A percentile compares a stretch with the other conserved stretches of the same genome.
phyloP scores from a whole-genome alignment of 1,284 basidiomycete species.

The Spongiforma sp. region DNA sequence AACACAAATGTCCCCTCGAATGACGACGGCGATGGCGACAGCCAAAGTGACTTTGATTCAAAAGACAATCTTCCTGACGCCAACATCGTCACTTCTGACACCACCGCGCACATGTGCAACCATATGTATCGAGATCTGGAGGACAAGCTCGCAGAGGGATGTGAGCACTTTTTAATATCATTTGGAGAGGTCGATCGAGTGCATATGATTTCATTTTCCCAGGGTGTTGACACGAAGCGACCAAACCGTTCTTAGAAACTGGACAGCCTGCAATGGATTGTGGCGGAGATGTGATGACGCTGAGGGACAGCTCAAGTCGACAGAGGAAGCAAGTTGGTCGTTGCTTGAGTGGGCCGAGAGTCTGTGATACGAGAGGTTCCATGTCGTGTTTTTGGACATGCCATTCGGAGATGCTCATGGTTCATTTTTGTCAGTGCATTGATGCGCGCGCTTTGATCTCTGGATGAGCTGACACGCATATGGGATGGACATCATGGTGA shows the following conservation, averaged over 20 bases:
- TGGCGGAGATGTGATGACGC: slow-evolving; percentile 40
- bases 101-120: slow-evolving; percentile 73
- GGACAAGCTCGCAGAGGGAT: slow-evolving; percentile 75
- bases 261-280: slow-evolving; percentile 27
- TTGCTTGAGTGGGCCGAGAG: slow-evolving; percentile 89
- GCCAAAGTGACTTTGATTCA: slow-evolving; percentile 33
- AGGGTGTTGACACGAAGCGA: neutral
- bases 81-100: slow-evolving; percentile 48
- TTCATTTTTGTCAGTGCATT: neutral
- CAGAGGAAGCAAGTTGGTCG: slow-evolving; percentile 80
- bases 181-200: slow-evolving; percentile 90
- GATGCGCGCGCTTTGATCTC: too few species aligned
- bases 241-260: slow-evolving; percentile 22
- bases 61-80: slow-evolving; percentile 9
- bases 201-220: slow-evolving; percentile 35
- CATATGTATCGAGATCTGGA: slow-evolving; percentile 87
- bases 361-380: slow-evolving; percentile 78
- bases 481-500: slow-evolving; percentile 88
- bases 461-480: too few species aligned
- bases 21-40: slow-evolving; percentile 43
- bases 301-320: slow-evolving; percentile 76
- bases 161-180: slow-evolving; percentile 79
- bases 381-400: neutral
- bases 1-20: too few species aligned
- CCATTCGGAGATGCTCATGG: slow-evolving; percentile 4